These are phyloP conservation scores for Neonothopanus nambi DNA, from an alignment of 1,284 basidiomycete species.

Conservation along the genomic window DNA sequence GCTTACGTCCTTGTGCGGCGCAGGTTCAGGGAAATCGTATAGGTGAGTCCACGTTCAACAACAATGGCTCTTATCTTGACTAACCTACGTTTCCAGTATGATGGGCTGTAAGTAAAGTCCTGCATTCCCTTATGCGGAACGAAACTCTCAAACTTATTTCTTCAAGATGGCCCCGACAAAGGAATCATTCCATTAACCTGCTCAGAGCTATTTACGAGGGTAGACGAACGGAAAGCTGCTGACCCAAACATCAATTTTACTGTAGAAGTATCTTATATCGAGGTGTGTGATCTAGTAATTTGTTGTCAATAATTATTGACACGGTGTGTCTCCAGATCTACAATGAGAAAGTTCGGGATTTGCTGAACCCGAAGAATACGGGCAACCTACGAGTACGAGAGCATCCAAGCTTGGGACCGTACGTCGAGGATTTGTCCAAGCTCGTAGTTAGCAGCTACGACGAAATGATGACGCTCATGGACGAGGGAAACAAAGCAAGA, in stretches of 20 bases:
- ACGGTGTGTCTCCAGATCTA: slow-evolving; percentile 67
- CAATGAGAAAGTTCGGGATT: slow-evolving; percentile 97
- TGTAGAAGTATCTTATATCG: slow-evolving; percentile 97
- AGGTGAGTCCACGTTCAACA: slow-evolving; percentile 50
- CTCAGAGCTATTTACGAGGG: slow-evolving; percentile 87
- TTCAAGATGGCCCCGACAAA: slow-evolving; percentile 88
- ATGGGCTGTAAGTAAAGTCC: slow-evolving; percentile 84
- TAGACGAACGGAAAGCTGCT: slow-evolving; percentile 61
- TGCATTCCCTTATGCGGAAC: no score
- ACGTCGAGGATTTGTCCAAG: slow-evolving; percentile 96
- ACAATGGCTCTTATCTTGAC: no score
- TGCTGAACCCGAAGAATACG: slow-evolving; percentile 96
- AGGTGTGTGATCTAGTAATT: slow-evolving; percentile 45
- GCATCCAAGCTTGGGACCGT: slow-evolving; percentile 92
- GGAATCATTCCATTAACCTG: slow-evolving; percentile 98
- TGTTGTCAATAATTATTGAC: slow-evolving; percentile 6
- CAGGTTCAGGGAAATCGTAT: slow-evolving; percentile 88
- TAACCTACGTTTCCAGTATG: slow-evolving; percentile 62
- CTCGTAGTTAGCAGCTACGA: slow-evolving; percentile 89
- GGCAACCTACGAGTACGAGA: slow-evolving; percentile 96
- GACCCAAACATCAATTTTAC: slow-evolving; percentile 81
- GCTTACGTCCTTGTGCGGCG: not conserved
- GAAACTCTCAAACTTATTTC: slow-evolving; percentile 2
- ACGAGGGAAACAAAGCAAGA: slow-evolving; percentile 97
- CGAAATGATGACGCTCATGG: slow-evolving; percentile 99